Base-by-base conservation (phyloP, 2,329 filamentous ascomycete species). In the Aspergillus sp. region DNA sequence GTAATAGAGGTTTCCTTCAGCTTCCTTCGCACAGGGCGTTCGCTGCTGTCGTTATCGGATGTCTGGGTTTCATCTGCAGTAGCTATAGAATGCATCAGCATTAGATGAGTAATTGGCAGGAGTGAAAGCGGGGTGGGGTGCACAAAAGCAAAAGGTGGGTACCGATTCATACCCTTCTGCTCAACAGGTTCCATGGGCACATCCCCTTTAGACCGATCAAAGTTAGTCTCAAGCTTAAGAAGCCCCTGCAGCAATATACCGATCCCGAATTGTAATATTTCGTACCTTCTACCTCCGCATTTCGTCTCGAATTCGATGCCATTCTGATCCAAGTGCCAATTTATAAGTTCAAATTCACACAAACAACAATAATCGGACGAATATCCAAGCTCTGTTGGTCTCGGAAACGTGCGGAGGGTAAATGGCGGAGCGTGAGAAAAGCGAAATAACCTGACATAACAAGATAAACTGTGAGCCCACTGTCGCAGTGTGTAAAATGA, bases 1-100 rank as follows among this genome's bases (percentile, higher is more conserved):
- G 75, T 75, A 48, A 84, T 81, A n/a, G 77, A 74, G 3, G 81
- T 81, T 57, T 83, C 77, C 63, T 81, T 77, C 46, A 84, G 67
- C 64, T 82, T 79, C 61, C 83, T 76, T 49, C 81, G 71, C 33
- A 82, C 77, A 7, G 79, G 79, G 50, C 74, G 75, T 61, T 83
- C 80, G 51, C 76, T 74, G 43, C 63, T 58, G 33, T 70, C 68
- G 51, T 69, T 67, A 53, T 69, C 68, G 30, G 62, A 67, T 41
- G 52, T 53, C 46, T 62, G 61, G 41, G 62, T 61, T 46, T 61
- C 53, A 41, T 60, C 55, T 41, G 62, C 56, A 33, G 55, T 52
- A 45, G 52, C 53, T 47, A 54, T 55, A 59, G 25, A 22, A 20
- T 39, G 10, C 9, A 12, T 39, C 4, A 39, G 37, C 12, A 37